phyloP scores from a whole-genome alignment of 345 rosid species.

The Cardamine chenopodiifolia region DNA sequence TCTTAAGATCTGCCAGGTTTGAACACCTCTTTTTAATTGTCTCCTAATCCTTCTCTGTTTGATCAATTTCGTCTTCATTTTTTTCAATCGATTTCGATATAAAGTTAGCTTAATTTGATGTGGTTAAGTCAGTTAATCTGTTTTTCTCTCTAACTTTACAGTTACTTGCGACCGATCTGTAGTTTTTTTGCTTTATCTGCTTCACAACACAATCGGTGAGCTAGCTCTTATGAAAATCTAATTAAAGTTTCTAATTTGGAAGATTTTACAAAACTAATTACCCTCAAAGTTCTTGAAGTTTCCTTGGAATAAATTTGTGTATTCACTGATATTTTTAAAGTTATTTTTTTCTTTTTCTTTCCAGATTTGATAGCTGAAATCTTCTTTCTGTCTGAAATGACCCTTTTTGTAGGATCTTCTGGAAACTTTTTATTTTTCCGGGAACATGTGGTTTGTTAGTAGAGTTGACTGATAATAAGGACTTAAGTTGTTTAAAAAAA shows the following conservation, averaged over 20 bases:
- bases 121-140: neutral
- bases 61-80: conserved; percentile 19
- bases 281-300: neutral
- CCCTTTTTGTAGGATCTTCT: conserved; percentile 28
- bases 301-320: conserved; percentile 5
- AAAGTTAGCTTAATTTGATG: conserved; percentile 10
- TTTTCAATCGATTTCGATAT: neutral
- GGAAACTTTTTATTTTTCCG: conserved; percentile 12
- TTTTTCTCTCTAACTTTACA: neutral
- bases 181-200: conserved; percentile 6
- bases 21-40: neutral
- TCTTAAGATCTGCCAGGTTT: conserved; percentile 42
- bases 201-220: conserved; percentile 13
- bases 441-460: conserved; percentile 28
- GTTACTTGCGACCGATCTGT: conserved; percentile 29
- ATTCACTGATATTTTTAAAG: too few species aligned
- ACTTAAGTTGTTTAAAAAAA: neutral
- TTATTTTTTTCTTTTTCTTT: neutral
- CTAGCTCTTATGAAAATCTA: neutral
- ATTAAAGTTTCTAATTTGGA: neutral
- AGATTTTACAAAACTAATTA: neutral
- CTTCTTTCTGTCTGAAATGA: conserved; percentile 26
- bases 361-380: conserved; percentile 21
- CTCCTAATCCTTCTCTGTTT: conserved; percentile 15
- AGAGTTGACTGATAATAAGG: conserved; percentile 37